Evolutionary conservation across 306 rosid species (phyloP).

Genomic region (Sicyos edulis): DNA sequence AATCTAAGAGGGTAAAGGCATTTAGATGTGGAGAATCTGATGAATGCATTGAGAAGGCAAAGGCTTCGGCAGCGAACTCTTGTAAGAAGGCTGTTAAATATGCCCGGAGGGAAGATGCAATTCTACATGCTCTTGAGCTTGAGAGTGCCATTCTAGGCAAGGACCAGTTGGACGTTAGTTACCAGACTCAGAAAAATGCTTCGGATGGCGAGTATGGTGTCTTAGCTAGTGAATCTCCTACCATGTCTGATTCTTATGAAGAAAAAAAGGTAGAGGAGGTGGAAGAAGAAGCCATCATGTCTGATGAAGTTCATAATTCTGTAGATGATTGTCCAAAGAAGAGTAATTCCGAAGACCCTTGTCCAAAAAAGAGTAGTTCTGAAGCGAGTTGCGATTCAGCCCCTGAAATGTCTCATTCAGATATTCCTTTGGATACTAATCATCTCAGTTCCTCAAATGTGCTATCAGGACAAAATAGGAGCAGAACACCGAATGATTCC

Average conservation of each 20-base stretch:
- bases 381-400: constrained; percentile 66
- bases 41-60: constrained; percentile 89
- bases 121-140: constrained; percentile 92
- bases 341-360: constrained; percentile 23
- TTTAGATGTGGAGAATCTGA: constrained; percentile 96
- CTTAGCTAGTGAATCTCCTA: constrained; percentile 52
- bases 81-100: constrained; percentile 86
- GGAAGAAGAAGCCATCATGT: too few species aligned
- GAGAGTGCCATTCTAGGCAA: constrained; percentile 67
- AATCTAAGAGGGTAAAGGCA: constrained; percentile 89
- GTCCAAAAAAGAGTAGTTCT: constrained; percentile 37
- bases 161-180: constrained; percentile 39
- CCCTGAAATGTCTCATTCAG: constrained; percentile 76
- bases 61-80: constrained; percentile 70
- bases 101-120: constrained; percentile 99
- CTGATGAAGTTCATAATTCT: constrained; percentile 27
- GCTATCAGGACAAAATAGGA: constrained; percentile 61
- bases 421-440: constrained; percentile 78
- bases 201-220: constrained; percentile 42
- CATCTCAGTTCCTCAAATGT: constrained; percentile 55
- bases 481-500: constrained; percentile 93
- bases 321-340: constrained; percentile 14
- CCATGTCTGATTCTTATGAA: constrained; percentile 41
- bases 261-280: neutral
- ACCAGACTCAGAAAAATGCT: constrained; percentile 35